phyloP scores from a whole-genome alignment of 1,284 basidiomycete species.

The Cronartium quercuum region DNA sequence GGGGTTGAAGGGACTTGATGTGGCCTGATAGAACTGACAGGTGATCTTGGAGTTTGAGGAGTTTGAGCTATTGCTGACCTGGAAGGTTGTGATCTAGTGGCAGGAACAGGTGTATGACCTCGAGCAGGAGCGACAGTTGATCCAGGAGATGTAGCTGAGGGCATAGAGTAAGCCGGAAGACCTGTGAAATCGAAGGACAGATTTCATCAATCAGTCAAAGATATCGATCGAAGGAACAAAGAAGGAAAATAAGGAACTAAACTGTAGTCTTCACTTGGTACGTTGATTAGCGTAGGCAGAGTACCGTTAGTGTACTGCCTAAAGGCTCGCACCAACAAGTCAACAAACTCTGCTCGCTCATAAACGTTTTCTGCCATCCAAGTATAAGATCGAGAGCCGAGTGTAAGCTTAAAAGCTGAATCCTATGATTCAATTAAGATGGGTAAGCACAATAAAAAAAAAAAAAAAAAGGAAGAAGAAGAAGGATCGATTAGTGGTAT shows the following conservation, averaged over 20 bases:
- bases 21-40: not conserved
- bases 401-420: conserved; percentile 55
- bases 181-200: conserved; percentile 38
- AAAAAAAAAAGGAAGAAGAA: not conserved
- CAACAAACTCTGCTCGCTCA: conserved; percentile 69
- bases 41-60: not conserved
- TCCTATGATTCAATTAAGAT: conserved; percentile 5
- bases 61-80: not conserved
- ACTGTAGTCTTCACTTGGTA: conserved; percentile 41
- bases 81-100: conserved; percentile 7
- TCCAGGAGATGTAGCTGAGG: conserved; percentile 6
- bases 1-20: not conserved
- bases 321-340: conserved; percentile 64
- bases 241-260: conserved; percentile 42
- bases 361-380: conserved; percentile 69
- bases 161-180: conserved; percentile 4
- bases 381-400: conserved; percentile 69
- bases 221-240: conserved; percentile 35
- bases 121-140: conserved; percentile 11
- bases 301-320: conserved; percentile 58
- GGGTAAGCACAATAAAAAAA: not conserved
- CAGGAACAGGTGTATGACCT: conserved; percentile 4
- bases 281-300: conserved; percentile 50
- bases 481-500: conserved; percentile 9
- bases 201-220: conserved; percentile 28